Conservation (phyloP, 768 basidiomycete species). For the Amanita polypyramis region DNA sequence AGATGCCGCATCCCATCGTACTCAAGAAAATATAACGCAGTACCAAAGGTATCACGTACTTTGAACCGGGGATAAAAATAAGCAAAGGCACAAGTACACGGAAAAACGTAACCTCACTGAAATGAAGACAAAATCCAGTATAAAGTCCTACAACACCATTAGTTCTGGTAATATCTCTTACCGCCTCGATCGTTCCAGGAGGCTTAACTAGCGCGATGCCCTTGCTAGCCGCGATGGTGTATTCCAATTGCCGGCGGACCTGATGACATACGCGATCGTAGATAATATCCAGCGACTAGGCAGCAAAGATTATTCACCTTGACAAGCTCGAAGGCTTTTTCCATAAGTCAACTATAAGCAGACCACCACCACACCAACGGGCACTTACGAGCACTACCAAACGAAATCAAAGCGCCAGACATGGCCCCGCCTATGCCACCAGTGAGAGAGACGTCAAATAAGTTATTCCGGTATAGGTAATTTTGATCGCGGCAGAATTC, state of each 20-base stretch:
- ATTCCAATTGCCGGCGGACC: constrained; percentile 90
- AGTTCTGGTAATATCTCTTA: constrained; percentile 62
- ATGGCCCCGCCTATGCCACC: constrained; percentile 82
- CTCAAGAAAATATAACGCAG: constrained; percentile 87
- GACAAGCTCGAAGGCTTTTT: constrained; percentile 84
- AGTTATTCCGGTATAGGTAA: constrained; percentile 44
- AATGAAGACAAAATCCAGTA: constrained; percentile 82
- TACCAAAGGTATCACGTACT: constrained; percentile 88
- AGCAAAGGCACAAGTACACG: neutral
- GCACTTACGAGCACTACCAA: constrained; percentile 79
- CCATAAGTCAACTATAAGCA: neutral
- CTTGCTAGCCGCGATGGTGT: constrained; percentile 76
- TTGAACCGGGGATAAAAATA: constrained; percentile 3
- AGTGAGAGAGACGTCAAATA: constrained; percentile 62
- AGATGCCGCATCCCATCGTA: constrained; percentile 89
- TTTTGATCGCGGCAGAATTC: constrained; percentile 53
- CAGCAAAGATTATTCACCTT: constrained; percentile 44
- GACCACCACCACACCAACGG: neutral
- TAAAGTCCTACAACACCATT: constrained; percentile 63
- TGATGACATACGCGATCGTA: constrained; percentile 17
- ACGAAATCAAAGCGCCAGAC: constrained; percentile 82
- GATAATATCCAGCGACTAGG: neutral
- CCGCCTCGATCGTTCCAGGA: constrained; percentile 69
- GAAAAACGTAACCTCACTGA: constrained; percentile 35
- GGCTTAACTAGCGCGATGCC: constrained; percentile 63